Conservation (phyloP, 768 basidiomycete genomes). For the Suillus placidus region DNA sequence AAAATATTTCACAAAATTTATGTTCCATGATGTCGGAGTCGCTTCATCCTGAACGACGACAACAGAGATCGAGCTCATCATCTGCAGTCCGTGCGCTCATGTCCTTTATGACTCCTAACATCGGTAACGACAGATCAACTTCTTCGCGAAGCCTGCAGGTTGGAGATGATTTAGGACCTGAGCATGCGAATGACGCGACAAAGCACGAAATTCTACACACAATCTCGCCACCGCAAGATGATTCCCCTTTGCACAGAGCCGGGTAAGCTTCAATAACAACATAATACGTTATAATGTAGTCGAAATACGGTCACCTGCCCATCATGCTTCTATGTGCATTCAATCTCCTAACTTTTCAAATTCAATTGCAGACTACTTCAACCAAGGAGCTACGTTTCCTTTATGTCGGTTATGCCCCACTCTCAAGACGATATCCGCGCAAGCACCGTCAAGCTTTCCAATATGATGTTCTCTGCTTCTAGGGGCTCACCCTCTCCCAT, state of each 20-base stretch:
- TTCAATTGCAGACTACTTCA: constrained; percentile 53
- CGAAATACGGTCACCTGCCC: constrained; percentile 9
- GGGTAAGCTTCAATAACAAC: constrained; percentile 45
- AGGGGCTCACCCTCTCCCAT: constrained; percentile 7
- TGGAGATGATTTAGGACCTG: neutral
- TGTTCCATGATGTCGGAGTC: neutral
- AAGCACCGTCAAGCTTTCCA: constrained; percentile 67
- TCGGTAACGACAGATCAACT: neutral
- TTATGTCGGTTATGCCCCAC: constrained; percentile 40
- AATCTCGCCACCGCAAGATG: constrained; percentile 34
- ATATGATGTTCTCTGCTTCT: constrained; percentile 42
- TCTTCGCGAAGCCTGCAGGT: neutral
- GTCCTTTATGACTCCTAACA: neutral
- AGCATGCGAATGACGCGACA: constrained; percentile 1
- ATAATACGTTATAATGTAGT: constrained; percentile 10
- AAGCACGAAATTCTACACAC: constrained; percentile 16
- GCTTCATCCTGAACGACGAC: neutral
- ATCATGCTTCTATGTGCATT: constrained; percentile 17
- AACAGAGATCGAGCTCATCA: neutral
- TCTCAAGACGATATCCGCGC: constrained; percentile 67
- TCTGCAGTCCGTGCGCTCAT: neutral
- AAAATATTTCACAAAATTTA: neutral
- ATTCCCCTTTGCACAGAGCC: constrained; percentile 51
- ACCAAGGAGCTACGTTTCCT: constrained; percentile 48
- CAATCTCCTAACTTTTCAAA: constrained; percentile 15